Evolutionary conservation across 345 rosid genomes (phyloP).

Genomic region (Salix suchowensis): DNA sequence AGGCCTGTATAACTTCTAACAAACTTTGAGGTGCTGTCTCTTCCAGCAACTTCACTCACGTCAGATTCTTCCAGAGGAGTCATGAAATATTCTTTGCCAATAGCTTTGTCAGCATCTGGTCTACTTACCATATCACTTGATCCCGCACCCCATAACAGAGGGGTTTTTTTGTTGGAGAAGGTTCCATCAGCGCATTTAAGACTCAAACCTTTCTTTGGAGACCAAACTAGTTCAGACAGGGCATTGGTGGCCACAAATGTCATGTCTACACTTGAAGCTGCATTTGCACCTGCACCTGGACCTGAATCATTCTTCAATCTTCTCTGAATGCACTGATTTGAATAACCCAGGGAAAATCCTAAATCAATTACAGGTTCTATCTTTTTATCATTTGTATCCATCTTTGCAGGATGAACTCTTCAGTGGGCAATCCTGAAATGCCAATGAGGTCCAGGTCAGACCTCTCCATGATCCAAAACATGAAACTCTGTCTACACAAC

Average conservation of each 20-base stretch:
- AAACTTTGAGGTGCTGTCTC: slow-evolving; percentile 18
- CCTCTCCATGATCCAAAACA: slow-evolving; percentile 19
- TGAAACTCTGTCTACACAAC: slow-evolving; percentile 4
- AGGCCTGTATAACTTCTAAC: slow-evolving; percentile 19
- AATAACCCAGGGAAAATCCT: slow-evolving; percentile 38
- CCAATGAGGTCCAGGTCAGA: slow-evolving; percentile 14
- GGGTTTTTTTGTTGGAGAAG: slow-evolving; percentile 36
- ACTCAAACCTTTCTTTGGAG: slow-evolving; percentile 70
- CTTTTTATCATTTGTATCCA: slow-evolving; percentile 49
- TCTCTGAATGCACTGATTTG: slow-evolving; percentile 30
- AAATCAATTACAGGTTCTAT: slow-evolving; percentile 39
- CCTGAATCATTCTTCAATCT: slow-evolving; percentile 42
- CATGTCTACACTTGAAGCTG: slow-evolving; percentile 47
- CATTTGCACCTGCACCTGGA: slow-evolving; percentile 97
- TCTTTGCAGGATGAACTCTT: slow-evolving; percentile 32
- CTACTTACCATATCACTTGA: slow-evolving; percentile 24
- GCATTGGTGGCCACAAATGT: slow-evolving; percentile 51
- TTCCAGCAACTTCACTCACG: slow-evolving; percentile 18
- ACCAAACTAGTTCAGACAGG: slow-evolving; percentile 87
- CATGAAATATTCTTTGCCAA: slow-evolving; percentile 9
- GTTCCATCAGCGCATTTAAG: slow-evolving; percentile 69
- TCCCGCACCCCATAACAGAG: slow-evolving; percentile 42
- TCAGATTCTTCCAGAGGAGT: slow-evolving; percentile 8
- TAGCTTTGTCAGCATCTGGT: slow-evolving; percentile 23
- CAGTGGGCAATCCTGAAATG: slow-evolving; percentile 29